Evolutionary conservation across 2,329 filamentous ascomycete species (phyloP).

Genomic region (Berkeleyomyces basicola): DNA sequence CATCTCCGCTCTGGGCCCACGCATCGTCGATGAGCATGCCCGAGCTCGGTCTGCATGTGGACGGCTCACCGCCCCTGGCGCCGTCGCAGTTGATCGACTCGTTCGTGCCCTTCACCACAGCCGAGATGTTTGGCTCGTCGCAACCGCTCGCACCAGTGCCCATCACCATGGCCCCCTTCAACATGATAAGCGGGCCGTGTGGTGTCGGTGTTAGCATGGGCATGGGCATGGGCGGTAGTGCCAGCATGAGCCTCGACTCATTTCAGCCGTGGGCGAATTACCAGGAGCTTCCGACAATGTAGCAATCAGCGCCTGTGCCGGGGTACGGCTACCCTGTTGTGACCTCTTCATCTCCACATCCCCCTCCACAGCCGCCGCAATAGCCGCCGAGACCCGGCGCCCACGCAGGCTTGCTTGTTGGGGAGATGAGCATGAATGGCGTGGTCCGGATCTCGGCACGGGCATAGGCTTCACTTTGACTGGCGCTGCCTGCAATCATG

Average conservation of each 20-base stretch:
- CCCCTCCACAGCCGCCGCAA: background rate
- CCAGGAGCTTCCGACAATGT: constrained; percentile 74
- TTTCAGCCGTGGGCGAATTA: constrained; percentile 59
- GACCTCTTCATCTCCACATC: constrained; percentile 21
- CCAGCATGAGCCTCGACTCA: constrained; percentile 15
- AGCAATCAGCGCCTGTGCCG: constrained; percentile 42
- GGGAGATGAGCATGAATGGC: background rate
- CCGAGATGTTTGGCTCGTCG: constrained; percentile 63
- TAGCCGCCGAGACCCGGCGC: background rate
- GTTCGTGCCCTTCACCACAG: constrained; percentile 46
- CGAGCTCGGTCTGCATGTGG: constrained; percentile 46
- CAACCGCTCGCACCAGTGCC: constrained; percentile 60
- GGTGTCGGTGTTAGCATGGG: constrained; percentile 32
- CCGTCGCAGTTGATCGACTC: constrained; percentile 8
- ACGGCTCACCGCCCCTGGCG: constrained; percentile 47
- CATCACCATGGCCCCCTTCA: constrained; percentile 61
- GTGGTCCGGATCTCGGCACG: background rate
- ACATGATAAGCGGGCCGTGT: constrained; percentile 73
- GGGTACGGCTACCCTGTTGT: constrained; percentile 28
- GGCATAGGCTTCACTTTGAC: background rate
- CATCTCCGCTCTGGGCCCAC: constrained; percentile 10
- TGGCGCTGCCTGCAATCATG: background rate
- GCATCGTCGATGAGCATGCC: constrained; percentile 45
- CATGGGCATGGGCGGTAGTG: background rate
- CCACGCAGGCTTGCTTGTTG: background rate